Percentiles rank a stretch among this genome's conserved stretches.
These are phyloP conservation scores for Beauveria asiatica DNA, from an alignment of 2,329 filamentous ascomycete genomes.

Conservation along the genomic window DNA sequence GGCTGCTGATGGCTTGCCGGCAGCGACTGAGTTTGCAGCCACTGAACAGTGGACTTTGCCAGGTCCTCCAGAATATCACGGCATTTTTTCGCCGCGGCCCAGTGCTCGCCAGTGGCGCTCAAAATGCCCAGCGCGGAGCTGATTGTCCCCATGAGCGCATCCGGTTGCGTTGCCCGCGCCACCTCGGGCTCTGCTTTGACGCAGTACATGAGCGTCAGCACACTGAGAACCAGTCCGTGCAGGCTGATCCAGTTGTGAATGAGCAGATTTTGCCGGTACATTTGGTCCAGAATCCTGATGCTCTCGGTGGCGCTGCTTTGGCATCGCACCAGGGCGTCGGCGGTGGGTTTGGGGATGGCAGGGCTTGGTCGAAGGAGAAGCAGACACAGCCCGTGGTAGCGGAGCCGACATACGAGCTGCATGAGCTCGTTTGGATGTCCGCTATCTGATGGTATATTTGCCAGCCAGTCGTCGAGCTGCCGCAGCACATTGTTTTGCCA, in stretches of 20 bases:
- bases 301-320: constrained; percentile 33
- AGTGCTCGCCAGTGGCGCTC: constrained; percentile 43
- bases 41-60: constrained; percentile 22
- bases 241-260: constrained; percentile 40
- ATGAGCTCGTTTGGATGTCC: constrained; percentile 17
- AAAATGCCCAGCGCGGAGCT: constrained; percentile 36
- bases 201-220: constrained; percentile 42
- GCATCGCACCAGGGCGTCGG: constrained; percentile 31
- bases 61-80: constrained; percentile 36
- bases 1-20: neutral
- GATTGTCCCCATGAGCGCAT: constrained; percentile 33
- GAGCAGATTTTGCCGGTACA: constrained; percentile 37
- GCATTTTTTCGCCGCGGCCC: constrained; percentile 39
- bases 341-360: constrained; percentile 38
- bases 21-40: constrained; percentile 16
- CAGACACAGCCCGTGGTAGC: constrained; percentile 40
- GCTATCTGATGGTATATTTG: constrained; percentile 23
- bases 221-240: constrained; percentile 38
- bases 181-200: constrained; percentile 37
- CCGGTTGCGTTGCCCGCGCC: constrained; percentile 26
- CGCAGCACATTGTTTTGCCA: constrained; percentile 38
- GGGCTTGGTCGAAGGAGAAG: constrained; percentile 43
- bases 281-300: constrained; percentile 30
- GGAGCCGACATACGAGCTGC: constrained; percentile 30
- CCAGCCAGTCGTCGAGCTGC: constrained; percentile 32